Conservation (phyloP, 108 stramenopile genomes). For the Cylindrotheca closterium region DNA sequence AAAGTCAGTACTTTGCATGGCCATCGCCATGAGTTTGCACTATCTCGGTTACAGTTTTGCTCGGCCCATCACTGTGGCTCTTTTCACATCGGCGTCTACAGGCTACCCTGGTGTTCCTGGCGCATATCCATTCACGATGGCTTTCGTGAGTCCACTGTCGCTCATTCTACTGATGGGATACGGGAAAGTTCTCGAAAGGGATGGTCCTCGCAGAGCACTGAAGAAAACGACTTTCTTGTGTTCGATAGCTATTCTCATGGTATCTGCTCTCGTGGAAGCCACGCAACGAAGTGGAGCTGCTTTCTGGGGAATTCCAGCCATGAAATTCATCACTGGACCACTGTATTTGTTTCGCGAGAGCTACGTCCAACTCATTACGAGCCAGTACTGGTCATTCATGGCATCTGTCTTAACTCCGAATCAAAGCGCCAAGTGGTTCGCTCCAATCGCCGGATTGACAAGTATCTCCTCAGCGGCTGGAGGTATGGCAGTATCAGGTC, state of each 20-base stretch:
- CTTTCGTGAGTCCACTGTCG: conserved; percentile 64
- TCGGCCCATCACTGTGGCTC: conserved; percentile 62
- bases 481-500: conserved; percentile 52
- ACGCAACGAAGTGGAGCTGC: conserved; percentile 21
- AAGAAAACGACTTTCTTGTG: conserved; percentile 41
- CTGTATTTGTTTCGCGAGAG: conserved; percentile 79
- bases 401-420: conserved; percentile 68
- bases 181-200: conserved; percentile 46
- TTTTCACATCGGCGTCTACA: conserved; percentile 73
- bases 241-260: conserved; percentile 31
- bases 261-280: conserved; percentile 32
- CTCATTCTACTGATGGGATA: conserved; percentile 57
- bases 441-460: conserved; percentile 76
- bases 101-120: conserved; percentile 56
- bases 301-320: conserved; percentile 37
- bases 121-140: conserved; percentile 78
- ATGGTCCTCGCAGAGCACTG: conserved; percentile 69
- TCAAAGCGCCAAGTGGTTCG: conserved; percentile 75
- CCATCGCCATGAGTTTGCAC: conserved; percentile 71
- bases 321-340: conserved; percentile 55
- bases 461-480: conserved; percentile 63
- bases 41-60: conserved; percentile 79
- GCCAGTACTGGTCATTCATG: conserved; percentile 84
- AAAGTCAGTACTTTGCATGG: conserved; percentile 66
- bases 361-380: conserved; percentile 76